Conservation (phyloP, 139 green algal species). For the Micractinium sp. region DNA sequence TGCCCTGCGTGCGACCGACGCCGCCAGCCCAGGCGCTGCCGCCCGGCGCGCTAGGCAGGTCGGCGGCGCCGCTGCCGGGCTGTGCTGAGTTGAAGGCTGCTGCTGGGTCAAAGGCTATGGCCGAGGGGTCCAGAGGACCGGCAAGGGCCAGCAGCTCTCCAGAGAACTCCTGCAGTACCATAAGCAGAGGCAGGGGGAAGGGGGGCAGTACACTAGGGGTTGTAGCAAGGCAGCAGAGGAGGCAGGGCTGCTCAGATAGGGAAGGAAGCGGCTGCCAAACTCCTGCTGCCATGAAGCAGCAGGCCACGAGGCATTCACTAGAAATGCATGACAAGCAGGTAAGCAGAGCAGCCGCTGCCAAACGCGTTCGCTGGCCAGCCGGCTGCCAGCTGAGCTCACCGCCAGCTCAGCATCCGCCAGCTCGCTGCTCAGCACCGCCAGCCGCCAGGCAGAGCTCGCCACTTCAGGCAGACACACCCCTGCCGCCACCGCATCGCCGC, state of each 20-base stretch:
- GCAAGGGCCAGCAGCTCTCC: slow-evolving; percentile 61
- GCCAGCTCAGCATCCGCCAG: slow-evolving; percentile 47
- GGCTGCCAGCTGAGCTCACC: too few relatives aligned
- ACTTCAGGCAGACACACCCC: slow-evolving; percentile 34
- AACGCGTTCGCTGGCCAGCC: too few relatives aligned
- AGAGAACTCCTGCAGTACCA: slow-evolving; percentile 39
- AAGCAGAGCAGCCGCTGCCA: too few relatives aligned
- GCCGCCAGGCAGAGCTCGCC: slow-evolving; percentile 48
- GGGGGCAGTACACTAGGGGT: neutral
- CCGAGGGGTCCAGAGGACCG: slow-evolving; percentile 52
- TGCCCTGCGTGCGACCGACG: slow-evolving; percentile 15
- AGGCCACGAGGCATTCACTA: too few relatives aligned
- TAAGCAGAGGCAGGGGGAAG: too few relatives aligned
- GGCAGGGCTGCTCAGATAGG: neutral
- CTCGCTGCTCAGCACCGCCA: slow-evolving; percentile 52
- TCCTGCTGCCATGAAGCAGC: too few relatives aligned
- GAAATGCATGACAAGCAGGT: neutral
- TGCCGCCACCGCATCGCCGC: too few relatives aligned
- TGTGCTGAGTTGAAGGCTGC: slow-evolving; percentile 3
- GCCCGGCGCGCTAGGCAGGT: neutral
- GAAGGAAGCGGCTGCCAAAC: neutral
- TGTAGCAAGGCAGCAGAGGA: neutral
- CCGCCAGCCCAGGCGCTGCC: neutral
- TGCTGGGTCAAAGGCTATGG: slow-evolving; percentile 57
- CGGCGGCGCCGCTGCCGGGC: neutral